Conservation (phyloP, 352 stramenopile species). For the Blastocystis sp. region DNA sequence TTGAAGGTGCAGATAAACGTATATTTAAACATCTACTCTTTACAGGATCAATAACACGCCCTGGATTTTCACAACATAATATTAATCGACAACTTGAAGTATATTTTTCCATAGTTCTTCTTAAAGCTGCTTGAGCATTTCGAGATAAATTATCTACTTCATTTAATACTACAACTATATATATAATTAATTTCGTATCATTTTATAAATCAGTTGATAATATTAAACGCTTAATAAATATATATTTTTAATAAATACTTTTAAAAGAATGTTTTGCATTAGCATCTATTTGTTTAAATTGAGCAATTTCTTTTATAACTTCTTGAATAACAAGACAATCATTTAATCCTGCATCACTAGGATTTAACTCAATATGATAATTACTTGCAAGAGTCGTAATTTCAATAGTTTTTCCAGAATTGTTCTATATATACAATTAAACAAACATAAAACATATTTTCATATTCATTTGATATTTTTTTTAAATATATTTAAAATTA, state of each 20-base stretch:
- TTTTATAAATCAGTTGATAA: not conserved
- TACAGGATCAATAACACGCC: constrained; percentile 88
- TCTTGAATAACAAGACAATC: constrained; percentile 91
- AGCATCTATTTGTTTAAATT: constrained; percentile 60
- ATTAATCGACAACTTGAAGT: constrained; percentile 80
- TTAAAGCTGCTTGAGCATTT: constrained; percentile 81
- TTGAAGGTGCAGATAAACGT: constrained; percentile 66
- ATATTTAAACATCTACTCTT: constrained; percentile 78
- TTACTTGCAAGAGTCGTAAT: constrained; percentile 87
- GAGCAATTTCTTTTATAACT: constrained; percentile 96
- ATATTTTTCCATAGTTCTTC: constrained; percentile 90
- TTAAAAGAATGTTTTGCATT: constrained; percentile 57
- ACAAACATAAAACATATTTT: no score
- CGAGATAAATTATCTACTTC: constrained; percentile 89
- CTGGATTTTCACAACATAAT: constrained; percentile 81
- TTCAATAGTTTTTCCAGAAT: constrained; percentile 73
- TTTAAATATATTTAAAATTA: no score
- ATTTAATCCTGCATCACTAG: constrained; percentile 78
- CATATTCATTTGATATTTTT: no score
- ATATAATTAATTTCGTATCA: constrained; percentile 32
- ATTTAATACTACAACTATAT: constrained; percentile 78
- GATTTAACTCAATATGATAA: constrained; percentile 97
- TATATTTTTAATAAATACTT: constrained; percentile 24
- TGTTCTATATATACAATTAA: constrained; percentile 43
- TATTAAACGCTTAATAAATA: not conserved